Percentiles rank a stretch among this genome's conserved stretches.
Conservation (phyloP, 2,329 filamentous ascomycete species). For the Raffaelea arxii region DNA sequence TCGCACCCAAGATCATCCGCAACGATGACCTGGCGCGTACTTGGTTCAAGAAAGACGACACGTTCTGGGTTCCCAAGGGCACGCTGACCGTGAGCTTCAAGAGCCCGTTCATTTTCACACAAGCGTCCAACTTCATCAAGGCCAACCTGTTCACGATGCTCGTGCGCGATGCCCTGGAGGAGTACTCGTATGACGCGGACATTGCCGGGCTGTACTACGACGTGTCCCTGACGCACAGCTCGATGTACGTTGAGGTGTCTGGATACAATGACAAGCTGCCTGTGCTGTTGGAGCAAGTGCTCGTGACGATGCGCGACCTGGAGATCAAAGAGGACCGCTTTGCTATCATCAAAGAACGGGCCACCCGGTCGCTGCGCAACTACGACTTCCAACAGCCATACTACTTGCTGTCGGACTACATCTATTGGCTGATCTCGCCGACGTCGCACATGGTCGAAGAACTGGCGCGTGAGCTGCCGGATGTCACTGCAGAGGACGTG, state of each 20-base stretch:
- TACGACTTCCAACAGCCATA: conserved; percentile 84
- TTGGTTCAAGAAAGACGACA: conserved; percentile 98
- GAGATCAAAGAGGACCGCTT: conserved; percentile 82
- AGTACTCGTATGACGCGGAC: conserved; percentile 94
- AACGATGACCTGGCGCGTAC: conserved; percentile 72
- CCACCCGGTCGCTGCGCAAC: conserved; percentile 70
- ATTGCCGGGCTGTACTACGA: conserved; percentile 80
- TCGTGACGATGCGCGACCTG: conserved; percentile 74
- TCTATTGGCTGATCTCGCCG: conserved; percentile 69
- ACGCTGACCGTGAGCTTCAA: conserved; percentile 73
- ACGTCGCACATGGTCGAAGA: conserved; percentile 73
- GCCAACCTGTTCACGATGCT: conserved; percentile 73
- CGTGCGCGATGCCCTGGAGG: conserved; percentile 77
- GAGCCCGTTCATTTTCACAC: conserved; percentile 69
- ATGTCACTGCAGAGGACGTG: conserved; percentile 65
- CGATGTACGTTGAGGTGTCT: conserved; percentile 67
- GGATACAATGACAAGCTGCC: conserved; percentile 97
- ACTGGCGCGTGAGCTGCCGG: conserved; percentile 63
- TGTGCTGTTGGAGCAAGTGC: conserved; percentile 81
- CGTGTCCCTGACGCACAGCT: conserved; percentile 61
- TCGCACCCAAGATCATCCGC: conserved; percentile 70
- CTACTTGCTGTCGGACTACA: conserved; percentile 76
- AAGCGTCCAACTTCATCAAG: conserved; percentile 69
- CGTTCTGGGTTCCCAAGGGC: conserved; percentile 95
- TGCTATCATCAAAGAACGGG: conserved; percentile 78